Percentiles rank a stretch among this genome's conserved stretches.
Conservation (phyloP, 2,329 filamentous ascomycete genomes). For the Aureobasidium zeae region DNA sequence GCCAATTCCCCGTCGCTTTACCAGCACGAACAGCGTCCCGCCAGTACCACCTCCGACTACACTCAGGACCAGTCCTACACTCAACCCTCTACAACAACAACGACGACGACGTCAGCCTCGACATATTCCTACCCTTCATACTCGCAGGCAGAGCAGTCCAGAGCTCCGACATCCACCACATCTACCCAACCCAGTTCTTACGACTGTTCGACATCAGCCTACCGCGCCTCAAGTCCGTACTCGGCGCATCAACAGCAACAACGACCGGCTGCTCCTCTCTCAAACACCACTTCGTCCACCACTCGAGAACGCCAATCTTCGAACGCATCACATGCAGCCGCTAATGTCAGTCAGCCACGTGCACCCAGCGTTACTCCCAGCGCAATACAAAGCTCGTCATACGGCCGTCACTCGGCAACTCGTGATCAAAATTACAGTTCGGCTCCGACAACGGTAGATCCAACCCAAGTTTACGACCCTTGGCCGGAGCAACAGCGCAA, state of each 20-base stretch:
- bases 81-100: neutral
- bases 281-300: constrained; percentile 9
- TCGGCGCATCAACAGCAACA: constrained; percentile 7
- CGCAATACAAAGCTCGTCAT: constrained; percentile 13
- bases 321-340: neutral
- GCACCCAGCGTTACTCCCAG: constrained; percentile 17
- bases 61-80: constrained; percentile 7
- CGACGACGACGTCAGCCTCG: no score
- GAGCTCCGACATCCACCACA: constrained; percentile 7
- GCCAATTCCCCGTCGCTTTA: constrained; percentile 3
- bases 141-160: constrained; percentile 4
- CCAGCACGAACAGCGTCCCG: neutral
- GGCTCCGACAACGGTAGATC: constrained; percentile 41
- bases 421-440: constrained; percentile 22
- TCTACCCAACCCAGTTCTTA: constrained; percentile 3
- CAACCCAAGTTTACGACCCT: constrained; percentile 46
- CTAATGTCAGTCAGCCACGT: constrained; percentile 14
- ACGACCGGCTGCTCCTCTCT: neutral
- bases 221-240: constrained; percentile 11
- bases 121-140: constrained; percentile 14
- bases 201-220: neutral
- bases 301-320: neutral
- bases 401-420: constrained; percentile 17
- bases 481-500: constrained; percentile 42
- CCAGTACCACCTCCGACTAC: neutral